A percentile compares a stretch with the other conserved stretches of the same genome.
Conservation (phyloP, 768 basidiomycete species). For the Holtermannia corniformis region DNA sequence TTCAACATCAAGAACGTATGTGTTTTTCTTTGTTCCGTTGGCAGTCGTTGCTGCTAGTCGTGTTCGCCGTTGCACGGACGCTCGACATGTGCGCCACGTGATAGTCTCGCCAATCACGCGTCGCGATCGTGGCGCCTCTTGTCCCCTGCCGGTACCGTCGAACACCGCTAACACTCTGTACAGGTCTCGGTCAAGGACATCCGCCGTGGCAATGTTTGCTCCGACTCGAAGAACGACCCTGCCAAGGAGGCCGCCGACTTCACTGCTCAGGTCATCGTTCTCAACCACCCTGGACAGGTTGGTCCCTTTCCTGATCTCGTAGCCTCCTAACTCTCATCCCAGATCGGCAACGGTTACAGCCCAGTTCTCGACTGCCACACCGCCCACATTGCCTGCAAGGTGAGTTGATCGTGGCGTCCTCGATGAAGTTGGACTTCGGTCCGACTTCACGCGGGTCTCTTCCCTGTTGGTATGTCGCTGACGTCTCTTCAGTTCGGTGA, state of each 20-base stretch:
- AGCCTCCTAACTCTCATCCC: slow-evolving; percentile 99
- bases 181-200: slow-evolving; percentile 99
- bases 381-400: slow-evolving; percentile 99
- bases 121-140: no score
- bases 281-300: slow-evolving; percentile 92
- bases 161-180: no score
- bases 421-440: no score
- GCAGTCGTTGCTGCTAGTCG: no score
- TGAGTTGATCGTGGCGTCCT: no score
- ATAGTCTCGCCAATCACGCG: no score
- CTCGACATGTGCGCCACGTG: no score
- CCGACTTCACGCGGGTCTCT: no score
- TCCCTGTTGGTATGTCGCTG: no score
- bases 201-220: slow-evolving; percentile 97
- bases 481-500: no score
- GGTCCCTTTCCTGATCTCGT: slow-evolving; percentile 45
- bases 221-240: slow-evolving; percentile 99
- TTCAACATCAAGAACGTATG: slow-evolving; percentile 21
- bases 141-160: no score
- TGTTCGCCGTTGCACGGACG: no score
- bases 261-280: slow-evolving; percentile 97
- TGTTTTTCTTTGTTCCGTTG: neutral
- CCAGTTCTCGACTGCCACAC: slow-evolving; percentile 99
- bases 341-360: slow-evolving; percentile 97
- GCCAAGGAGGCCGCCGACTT: slow-evolving; percentile 96